Conservation (phyloP, 1,284 basidiomycete genomes). For the Ustilago esculenta region DNA sequence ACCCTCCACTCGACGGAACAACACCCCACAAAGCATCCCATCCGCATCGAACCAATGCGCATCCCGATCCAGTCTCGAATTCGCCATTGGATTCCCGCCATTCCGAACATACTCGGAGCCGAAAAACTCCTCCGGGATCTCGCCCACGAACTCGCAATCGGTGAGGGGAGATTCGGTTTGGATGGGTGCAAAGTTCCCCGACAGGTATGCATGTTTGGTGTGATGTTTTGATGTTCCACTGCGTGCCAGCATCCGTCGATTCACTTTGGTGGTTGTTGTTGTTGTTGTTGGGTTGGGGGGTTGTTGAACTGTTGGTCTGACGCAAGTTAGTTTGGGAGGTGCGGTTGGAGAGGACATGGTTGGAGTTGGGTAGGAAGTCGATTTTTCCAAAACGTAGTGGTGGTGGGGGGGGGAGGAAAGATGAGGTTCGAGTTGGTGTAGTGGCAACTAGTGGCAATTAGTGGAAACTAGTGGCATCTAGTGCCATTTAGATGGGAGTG, state of each 20-base stretch:
- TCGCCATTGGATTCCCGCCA: conserved; percentile 69
- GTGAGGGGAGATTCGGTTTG: conserved; percentile 62
- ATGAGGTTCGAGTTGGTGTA: no score
- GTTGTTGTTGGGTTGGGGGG: conserved; percentile 1
- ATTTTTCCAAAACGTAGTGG: no score
- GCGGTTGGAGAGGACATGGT: no score
- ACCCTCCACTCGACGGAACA: conserved; percentile 68
- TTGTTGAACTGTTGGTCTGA: no score
- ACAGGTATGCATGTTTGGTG: conserved; percentile 63
- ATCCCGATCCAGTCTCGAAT: conserved; percentile 52
- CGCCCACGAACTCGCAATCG: conserved; percentile 58
- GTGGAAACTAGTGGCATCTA: no score
- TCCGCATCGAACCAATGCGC: conserved; percentile 66
- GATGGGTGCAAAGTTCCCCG: conserved; percentile 67
- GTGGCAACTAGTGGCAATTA: no score
- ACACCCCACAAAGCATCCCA: conserved; percentile 70
- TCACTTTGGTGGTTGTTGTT: conserved; percentile 9
- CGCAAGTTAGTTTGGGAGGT: no score
- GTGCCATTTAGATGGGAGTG: no score
- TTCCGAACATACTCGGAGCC: conserved; percentile 70
- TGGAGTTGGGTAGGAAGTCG: no score
- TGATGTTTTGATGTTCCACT: conserved; percentile 40
- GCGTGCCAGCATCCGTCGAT: conserved; percentile 32
- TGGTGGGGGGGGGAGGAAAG: no score
- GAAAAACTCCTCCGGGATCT: conserved; percentile 62